Base-by-base conservation (phyloP, 345 rosid species). In the Moricandia moricandioides region DNA sequence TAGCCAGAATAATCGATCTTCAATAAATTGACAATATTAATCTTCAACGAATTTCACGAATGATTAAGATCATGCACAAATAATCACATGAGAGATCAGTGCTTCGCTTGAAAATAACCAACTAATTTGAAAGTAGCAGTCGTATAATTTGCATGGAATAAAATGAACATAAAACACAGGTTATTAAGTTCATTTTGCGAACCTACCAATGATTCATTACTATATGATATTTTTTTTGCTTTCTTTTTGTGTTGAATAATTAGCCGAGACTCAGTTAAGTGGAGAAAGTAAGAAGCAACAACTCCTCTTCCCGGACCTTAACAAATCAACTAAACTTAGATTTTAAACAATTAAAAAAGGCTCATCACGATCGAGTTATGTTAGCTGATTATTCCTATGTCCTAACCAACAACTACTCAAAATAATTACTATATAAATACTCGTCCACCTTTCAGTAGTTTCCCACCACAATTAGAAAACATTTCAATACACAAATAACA, bases 251-350 rank as follows among this genome's bases (percentile, higher is more conserved):
- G 18, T 34, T 74, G 4, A 75, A 49, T 31, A 59, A 60, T 35
- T 49, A 59, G 56, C 57, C 39, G 24, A 68, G 64, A 30, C 58
- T 33, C 74, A 69, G 30, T 1, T 9, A 39, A 69, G 74, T 69
- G 59, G 75, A 51, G 62, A 62, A 69, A 70, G 68, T 75, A 75
- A 59, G 62, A 70, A 70, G 21, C 54, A 70, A 77, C 80, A 69
- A 76, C 79, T 77, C 67, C 80, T 70, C 80, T 64, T 8, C 71
- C 31, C 55, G 1, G 16, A 70, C 56, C 17, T 39, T 65, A 77
- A 70, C 80, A 45, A 45, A 45, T 45, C 52, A 65, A 77, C 71
- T 70, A 64, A 70, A 45, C 18, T 45, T 45, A 45, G 17, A 24
- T 56, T 47, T 24, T 60, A 33, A 64, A 70, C 71, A 33, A 70